Evolutionary conservation across 1,284 basidiomycete genomes (phyloP).

Genomic region (Tylopilus sp.): DNA sequence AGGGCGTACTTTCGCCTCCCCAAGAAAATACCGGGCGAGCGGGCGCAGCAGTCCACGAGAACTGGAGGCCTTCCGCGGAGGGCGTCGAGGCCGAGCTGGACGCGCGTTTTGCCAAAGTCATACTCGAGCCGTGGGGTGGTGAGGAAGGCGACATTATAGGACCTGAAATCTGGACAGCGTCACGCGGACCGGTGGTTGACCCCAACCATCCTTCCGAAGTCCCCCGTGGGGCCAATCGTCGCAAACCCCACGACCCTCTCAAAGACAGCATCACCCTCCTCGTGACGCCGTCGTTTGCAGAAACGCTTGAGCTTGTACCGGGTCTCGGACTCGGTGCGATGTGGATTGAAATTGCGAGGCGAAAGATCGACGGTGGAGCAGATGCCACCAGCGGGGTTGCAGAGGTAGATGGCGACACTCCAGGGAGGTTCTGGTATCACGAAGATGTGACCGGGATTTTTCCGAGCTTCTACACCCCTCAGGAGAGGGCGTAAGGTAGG

Average conservation of each 20-base stretch:
- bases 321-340: constrained; percentile 43
- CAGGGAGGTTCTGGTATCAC: constrained; percentile 32
- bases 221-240: too few relatives aligned
- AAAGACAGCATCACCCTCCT: constrained; percentile 55
- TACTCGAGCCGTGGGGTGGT: constrained; percentile 53
- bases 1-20: background rate
- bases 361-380: constrained; percentile 21
- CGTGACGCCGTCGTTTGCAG: constrained; percentile 44
- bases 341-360: constrained; percentile 58
- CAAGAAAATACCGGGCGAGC: too few relatives aligned
- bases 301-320: constrained; percentile 48
- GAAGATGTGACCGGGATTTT: constrained; percentile 35
- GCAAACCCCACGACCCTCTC: constrained; percentile 44
- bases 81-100: constrained; percentile 52
- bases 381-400: background rate
- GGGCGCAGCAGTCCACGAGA: background rate
- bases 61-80: constrained; percentile 33
- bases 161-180: constrained; percentile 41
- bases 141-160: constrained; percentile 39
- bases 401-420: background rate
- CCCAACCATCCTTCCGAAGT: constrained; percentile 13
- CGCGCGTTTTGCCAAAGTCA: constrained; percentile 44
- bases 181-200: constrained; percentile 40
- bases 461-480: constrained; percentile 33
- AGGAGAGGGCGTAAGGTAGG: constrained; percentile 4